Conservation (phyloP, 768 basidiomycete species). For the Boletus speciosus region DNA sequence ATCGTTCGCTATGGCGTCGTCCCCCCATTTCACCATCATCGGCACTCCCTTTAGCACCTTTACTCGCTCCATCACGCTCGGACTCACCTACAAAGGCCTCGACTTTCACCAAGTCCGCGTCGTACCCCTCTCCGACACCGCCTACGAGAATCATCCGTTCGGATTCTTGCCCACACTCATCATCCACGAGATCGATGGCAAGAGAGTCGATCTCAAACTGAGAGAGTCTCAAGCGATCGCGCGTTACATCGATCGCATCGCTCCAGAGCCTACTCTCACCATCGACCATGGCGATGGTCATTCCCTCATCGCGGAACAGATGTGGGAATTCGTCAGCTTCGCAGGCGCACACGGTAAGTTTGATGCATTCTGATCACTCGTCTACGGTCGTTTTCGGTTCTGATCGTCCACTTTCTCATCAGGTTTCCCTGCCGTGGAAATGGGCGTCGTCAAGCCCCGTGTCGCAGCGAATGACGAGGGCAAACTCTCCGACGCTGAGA, state of each 20-base stretch:
- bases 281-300: constrained; percentile 21
- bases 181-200: constrained; percentile 26
- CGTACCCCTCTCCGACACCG: constrained; percentile 28
- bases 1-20: constrained; percentile 13
- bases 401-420: neutral
- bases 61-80: constrained; percentile 32
- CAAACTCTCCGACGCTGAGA: constrained; percentile 17
- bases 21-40: constrained; percentile 25
- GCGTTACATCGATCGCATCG: constrained; percentile 29
- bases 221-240: constrained; percentile 30
- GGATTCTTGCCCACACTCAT: constrained; percentile 32
- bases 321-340: constrained; percentile 34
- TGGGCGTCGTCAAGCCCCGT: constrained; percentile 32
- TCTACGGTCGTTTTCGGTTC: too few relatives aligned
- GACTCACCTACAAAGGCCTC: constrained; percentile 25
- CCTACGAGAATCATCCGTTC: constrained; percentile 29
- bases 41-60: constrained; percentile 34
- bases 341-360: constrained; percentile 22
- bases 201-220: constrained; percentile 22
- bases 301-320: constrained; percentile 23
- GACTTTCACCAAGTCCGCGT: constrained; percentile 25
- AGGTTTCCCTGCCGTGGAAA: constrained; percentile 31
- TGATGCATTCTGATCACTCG: neutral
- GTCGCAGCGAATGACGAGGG: constrained; percentile 26
- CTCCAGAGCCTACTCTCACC: constrained; percentile 25